A percentile compares a stretch with the other conserved stretches of the same genome.
Evolutionary conservation across 2,329 filamentous ascomycete genomes (phyloP).

Genomic region (Huntiella abstrusa): DNA sequence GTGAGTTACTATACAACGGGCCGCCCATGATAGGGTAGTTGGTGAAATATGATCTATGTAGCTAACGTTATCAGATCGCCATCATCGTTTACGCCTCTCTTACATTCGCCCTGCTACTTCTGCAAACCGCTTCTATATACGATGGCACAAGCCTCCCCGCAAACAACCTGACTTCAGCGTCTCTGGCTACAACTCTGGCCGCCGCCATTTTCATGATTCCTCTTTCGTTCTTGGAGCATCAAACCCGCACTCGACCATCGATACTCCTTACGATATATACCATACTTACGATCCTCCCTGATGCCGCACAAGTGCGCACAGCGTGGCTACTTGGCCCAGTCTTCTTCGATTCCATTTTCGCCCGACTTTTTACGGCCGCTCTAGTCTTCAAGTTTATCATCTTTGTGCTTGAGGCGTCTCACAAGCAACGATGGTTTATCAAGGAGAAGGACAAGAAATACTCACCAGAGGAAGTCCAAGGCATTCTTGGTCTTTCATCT

Average conservation of each 20-base stretch:
- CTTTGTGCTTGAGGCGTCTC: constrained; percentile 20
- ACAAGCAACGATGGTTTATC: constrained; percentile 21
- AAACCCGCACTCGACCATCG: constrained; percentile 22
- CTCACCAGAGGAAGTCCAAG: constrained; percentile 22
- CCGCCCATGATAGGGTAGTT: constrained; percentile 10
- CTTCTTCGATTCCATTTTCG: constrained; percentile 13
- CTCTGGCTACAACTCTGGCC: constrained; percentile 16
- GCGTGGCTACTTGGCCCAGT: constrained; percentile 20
- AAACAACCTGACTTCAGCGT: constrained; percentile 16
- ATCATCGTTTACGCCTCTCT: constrained; percentile 16
- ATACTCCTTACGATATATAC: constrained; percentile 24
- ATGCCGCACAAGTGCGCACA: constrained; percentile 24
- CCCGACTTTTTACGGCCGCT: constrained; percentile 19
- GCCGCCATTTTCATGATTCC: constrained; percentile 16
- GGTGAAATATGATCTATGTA: constrained; percentile 13
- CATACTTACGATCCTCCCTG: constrained; percentile 24
- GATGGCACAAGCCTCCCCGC: constrained; percentile 11
- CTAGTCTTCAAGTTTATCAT: constrained; percentile 21
- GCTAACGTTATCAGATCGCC: constrained; percentile 12
- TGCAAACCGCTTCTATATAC: constrained; percentile 13
- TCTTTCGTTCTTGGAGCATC: constrained; percentile 21
- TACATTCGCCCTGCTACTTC: constrained; percentile 18
- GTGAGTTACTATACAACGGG: constrained; percentile 14
- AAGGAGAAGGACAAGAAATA: constrained; percentile 21
- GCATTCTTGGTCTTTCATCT: constrained; percentile 17